Base-by-base conservation (phyloP, 345 rosid species). In the Brassica juncea region DNA sequence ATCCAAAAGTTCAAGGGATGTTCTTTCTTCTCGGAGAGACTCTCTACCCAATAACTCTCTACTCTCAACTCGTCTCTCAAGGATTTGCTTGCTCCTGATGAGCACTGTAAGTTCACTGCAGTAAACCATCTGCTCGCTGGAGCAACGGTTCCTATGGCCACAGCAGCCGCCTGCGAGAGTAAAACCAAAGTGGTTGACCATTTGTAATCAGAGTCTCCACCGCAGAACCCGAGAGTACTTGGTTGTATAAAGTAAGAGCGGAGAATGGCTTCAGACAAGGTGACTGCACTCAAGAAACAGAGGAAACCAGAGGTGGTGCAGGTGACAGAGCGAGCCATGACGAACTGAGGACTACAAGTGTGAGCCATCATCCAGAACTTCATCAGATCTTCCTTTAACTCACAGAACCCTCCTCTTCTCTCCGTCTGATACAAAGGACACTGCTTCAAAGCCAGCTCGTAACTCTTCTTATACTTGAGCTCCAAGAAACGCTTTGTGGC, bases 331-430 rank as follows among this genome's bases (percentile, higher is more conserved):
- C 94, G 87, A 44, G 88, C 92, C 58, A 89, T 80, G 61, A 94
- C 97, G 32, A 92, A 92, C 82, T 94, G 98, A 4, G 97, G 98
- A 64, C 89, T 87, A 77, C 84, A 65, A 68, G 97, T 92, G 75
- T 92, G 87, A 71, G 98, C 93, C 97, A 94, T 92, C 90, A 94
- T 88, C 93, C 98, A 91, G 61, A 77, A 89, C 59, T 85, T 92
- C 87, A 81, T 77, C 8, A 94, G 84, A 74, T 86, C 87, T 64
- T 86, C 86, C 77, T 83, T 88, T 11, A 92, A 87, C 77, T 84
- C 82, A 68, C 74, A 55, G 2, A 78, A 67, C 16, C 69, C 63
- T 14, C 49, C 72, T 19, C 82, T 64, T 39, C 14, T 86, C 9
- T 73, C 79, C 8, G 76, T 80, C 75, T 58, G 84, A 2, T 63